These are phyloP conservation scores for Fusarium sambucinum DNA, from an alignment of 2,329 filamentous ascomycete genomes.

Conservation along the genomic window DNA sequence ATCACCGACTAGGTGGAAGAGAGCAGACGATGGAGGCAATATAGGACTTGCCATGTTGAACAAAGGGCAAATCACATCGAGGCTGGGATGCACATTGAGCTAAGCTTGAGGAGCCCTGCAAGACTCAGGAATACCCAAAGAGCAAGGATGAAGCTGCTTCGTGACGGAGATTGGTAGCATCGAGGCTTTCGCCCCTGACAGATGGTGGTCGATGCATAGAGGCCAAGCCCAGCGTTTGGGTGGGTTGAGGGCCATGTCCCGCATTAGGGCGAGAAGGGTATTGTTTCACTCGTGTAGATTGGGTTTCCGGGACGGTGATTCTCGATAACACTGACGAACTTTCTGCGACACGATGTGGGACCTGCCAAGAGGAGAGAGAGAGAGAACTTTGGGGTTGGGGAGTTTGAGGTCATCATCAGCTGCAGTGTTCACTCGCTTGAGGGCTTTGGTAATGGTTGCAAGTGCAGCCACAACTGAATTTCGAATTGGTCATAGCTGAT, in stretches of 20 bases:
- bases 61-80: conserved; percentile 35
- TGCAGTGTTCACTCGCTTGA: background rate
- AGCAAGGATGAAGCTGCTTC: conserved; percentile 37
- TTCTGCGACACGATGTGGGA: conserved; percentile 11
- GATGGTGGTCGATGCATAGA: conserved; percentile 22
- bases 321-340: conserved; percentile 4
- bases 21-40: conserved; percentile 28
- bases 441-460: background rate
- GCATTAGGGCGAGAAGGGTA: conserved; percentile 37
- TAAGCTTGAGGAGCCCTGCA: conserved; percentile 17
- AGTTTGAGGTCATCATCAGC: background rate
- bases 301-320: conserved; percentile 20
- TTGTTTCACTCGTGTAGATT: conserved; percentile 35
- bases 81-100: conserved; percentile 15
- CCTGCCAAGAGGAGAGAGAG: background rate
- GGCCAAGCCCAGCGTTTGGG: conserved; percentile 32
- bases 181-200: conserved; percentile 32
- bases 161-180: conserved; percentile 40
- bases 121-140: conserved; percentile 29
- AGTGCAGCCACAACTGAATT: conserved; percentile 20
- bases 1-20: conserved; percentile 18
- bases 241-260: conserved; percentile 28
- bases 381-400: background rate
- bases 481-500: conserved; percentile 1
- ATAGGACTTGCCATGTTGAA: conserved; percentile 37